Base-by-base conservation (phyloP, 2,329 filamentous ascomycete genomes). In the Pseudocercospora eumusae region DNA sequence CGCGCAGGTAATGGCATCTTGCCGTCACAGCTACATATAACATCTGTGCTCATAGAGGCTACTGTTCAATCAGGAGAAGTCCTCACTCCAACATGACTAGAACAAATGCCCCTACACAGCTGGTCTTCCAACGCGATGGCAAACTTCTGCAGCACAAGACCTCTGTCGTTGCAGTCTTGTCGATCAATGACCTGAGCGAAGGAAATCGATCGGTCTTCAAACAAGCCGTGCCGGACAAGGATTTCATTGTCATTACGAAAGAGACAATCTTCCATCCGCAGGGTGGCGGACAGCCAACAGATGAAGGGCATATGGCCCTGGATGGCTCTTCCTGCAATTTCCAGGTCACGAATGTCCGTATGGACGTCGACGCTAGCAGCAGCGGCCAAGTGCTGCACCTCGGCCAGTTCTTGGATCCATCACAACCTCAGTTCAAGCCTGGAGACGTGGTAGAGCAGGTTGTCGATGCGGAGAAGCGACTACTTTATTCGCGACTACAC, bases 231-330 rank as follows among this genome's bases (percentile, higher is more conserved):
- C 28, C 28, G 27, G 52, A n/a, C 2, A 18, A 40, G 18, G 25
- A 40, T 13, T 18, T 42, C 27, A 36, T 69, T 15, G 20, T 71
- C 20, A 54, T 59, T 5, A 88, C 86, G 0, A 78, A 83, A 1
- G 76, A 83, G 52, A 91, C 89, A n/a, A 87, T 91, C 64, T 92
- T 92, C 75, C 87, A 92, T 64, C 85, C 87, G 0, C 89, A 92
- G 74, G 89, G 89, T 20, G 89, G 89, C 63, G 89, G 89, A 7
- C 89, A 92, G 69, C 89, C 89, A 0, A 87, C 84, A 0, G 89
- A 92, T 64, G 79, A 81, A 10, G 89, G 89, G 20, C 76, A 71
- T 44, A 88, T 91, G 64, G 76, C 75, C 54, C 56, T 69, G 0
- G 42, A 65, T 10, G 58, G 61, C 21, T 7, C 28, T 10, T 27